A percentile compares a stretch with the other conserved stretches of the same genome.
These are phyloP conservation scores for Acrocalymma vagum DNA, from an alignment of 2,329 filamentous ascomycete genomes.

Conservation along the genomic window DNA sequence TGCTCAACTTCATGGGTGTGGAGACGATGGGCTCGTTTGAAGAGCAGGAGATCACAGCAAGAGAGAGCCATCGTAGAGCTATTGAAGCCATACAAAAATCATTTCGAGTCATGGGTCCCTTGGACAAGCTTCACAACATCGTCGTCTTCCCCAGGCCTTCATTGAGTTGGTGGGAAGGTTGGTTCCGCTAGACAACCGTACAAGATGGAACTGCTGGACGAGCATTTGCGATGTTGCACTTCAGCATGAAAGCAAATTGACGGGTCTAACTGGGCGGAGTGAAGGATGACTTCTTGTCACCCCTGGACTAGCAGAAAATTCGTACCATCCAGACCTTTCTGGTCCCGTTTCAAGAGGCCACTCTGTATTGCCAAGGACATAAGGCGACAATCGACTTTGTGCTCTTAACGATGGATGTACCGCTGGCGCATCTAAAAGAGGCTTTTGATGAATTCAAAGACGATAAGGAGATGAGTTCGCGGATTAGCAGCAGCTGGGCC, in stretches of 20 bases:
- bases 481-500: no score
- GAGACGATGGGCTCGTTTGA: conserved; percentile 7
- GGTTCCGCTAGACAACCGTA: conserved; percentile 17
- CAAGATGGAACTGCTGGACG: conserved; percentile 19
- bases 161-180: conserved; percentile 7
- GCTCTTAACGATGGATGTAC: conserved; percentile 8
- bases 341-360: conserved; percentile 11
- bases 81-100: conserved; percentile 1
- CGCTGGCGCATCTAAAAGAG: conserved; percentile 4
- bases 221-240: conserved; percentile 11
- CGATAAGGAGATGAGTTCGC: conserved; percentile 5
- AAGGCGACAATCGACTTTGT: conserved; percentile 8
- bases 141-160: conserved; percentile 11
- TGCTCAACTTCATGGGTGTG: conserved; percentile 3
- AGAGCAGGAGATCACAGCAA: conserved; percentile 1
- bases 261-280: neutral
- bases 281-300: conserved; percentile 7
- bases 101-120: conserved; percentile 10
- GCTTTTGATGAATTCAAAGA: conserved; percentile 1
- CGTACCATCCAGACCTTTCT: conserved; percentile 13
- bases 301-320: conserved; percentile 13
- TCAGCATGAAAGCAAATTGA: conserved; percentile 36
- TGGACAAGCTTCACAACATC: conserved; percentile 15
- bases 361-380: conserved; percentile 8
- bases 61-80: conserved; percentile 1